These are phyloP conservation scores for Zymoseptoria brevis DNA, from an alignment of 2,329 filamentous ascomycete species.

Conservation along the genomic window DNA sequence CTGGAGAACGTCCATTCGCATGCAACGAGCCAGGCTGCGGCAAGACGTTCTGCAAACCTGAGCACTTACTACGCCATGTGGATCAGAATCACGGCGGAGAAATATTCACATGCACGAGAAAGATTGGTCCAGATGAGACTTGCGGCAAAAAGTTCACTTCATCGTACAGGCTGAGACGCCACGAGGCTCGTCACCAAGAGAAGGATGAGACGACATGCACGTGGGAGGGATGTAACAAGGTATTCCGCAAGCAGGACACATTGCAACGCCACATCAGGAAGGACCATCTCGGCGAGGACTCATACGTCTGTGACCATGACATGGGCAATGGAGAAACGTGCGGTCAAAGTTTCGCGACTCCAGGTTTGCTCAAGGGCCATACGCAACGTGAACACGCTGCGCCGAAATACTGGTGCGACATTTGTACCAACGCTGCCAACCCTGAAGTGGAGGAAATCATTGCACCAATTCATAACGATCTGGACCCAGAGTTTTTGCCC, in stretches of 20 bases:
- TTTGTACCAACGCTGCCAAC: slow-evolving; percentile 47
- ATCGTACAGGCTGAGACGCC: slow-evolving; percentile 66
- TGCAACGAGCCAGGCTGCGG: slow-evolving; percentile 64
- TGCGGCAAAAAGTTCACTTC: slow-evolving; percentile 80
- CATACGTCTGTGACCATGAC: slow-evolving; percentile 59
- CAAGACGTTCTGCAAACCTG: slow-evolving; percentile 79
- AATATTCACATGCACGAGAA: slow-evolving; percentile 61
- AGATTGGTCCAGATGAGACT: slow-evolving; percentile 34
- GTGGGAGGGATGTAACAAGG: slow-evolving; percentile 64
- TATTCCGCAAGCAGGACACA: slow-evolving; percentile 81
- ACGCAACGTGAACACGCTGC: slow-evolving; percentile 58
- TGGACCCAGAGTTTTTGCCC: slow-evolving; percentile 17
- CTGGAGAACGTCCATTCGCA: slow-evolving; percentile 69
- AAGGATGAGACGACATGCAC: slow-evolving; percentile 46
- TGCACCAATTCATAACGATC: slow-evolving; percentile 8
- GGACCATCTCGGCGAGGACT: slow-evolving; percentile 63
- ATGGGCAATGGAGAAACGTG: slow-evolving; percentile 51
- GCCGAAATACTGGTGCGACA: slow-evolving; percentile 66
- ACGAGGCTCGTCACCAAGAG: slow-evolving; percentile 69
- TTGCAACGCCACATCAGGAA: slow-evolving; percentile 73
- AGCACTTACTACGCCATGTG: slow-evolving; percentile 78
- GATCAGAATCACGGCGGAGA: slow-evolving; percentile 72
- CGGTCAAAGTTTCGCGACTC: slow-evolving; percentile 62
- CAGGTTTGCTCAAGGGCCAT: slow-evolving; percentile 64
- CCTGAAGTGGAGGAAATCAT: slow-evolving; percentile 1